phyloP scores from a whole-genome alignment of 2,329 filamentous ascomycete genomes.

The Aspergillus arachidicola region DNA sequence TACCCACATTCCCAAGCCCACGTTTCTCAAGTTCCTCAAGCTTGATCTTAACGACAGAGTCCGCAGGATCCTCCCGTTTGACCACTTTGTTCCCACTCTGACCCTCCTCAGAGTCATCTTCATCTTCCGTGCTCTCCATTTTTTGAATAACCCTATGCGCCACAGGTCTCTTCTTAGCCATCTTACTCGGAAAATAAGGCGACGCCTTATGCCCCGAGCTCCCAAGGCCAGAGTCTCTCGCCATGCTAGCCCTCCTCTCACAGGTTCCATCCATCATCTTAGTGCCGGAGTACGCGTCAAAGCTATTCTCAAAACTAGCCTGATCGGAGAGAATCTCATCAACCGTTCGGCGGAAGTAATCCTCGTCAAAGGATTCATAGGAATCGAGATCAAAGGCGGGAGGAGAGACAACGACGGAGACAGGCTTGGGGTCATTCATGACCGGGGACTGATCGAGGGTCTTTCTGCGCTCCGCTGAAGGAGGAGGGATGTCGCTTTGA shows the following conservation, averaged over 20 bases:
- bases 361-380: constrained; percentile 27
- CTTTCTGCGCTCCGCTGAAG: background rate
- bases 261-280: constrained; percentile 1
- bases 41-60: background rate
- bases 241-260: background rate
- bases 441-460: background rate
- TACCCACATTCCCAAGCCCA: background rate
- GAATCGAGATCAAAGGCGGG: constrained; percentile 21
- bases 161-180: background rate
- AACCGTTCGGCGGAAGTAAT: constrained; percentile 17
- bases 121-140: constrained; percentile 9
- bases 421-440: background rate
- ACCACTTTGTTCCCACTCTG: background rate
- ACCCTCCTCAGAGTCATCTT: background rate
- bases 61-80: too few relatives aligned
- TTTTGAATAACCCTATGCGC: constrained; percentile 7
- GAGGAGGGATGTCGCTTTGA: background rate
- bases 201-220: constrained; percentile 1
- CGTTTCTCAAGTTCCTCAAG: background rate
- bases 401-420: constrained; percentile 24
- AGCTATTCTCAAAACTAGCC: constrained; percentile 21
- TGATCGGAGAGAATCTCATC: constrained; percentile 31
- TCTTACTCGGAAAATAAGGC: constrained; percentile 10
- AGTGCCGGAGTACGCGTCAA: constrained; percentile 14
- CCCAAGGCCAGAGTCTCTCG: background rate